Conservation (phyloP, 768 basidiomycete genomes). For the Nidula microcarpa region DNA sequence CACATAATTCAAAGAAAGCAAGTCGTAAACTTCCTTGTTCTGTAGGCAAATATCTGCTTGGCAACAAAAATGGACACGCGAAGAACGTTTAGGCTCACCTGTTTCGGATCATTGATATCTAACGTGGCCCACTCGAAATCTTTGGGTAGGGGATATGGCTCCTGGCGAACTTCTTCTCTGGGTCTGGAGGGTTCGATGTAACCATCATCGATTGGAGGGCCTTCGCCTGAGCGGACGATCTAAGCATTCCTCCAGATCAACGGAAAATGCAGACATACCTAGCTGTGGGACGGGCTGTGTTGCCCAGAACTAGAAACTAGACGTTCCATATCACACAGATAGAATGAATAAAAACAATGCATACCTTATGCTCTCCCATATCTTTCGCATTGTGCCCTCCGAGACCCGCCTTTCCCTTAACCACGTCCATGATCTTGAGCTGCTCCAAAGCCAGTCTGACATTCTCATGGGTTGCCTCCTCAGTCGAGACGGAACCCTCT, state of each 20-base stretch:
- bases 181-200: conserved; percentile 83
- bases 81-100: conserved; percentile 45
- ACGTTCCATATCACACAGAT: conserved; percentile 2
- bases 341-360: conserved; percentile 10
- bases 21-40: conserved; percentile 89
- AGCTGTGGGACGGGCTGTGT: conserved; percentile 97
- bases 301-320: conserved; percentile 76
- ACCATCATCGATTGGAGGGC: conserved; percentile 69
- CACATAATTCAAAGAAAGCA: conserved; percentile 91
- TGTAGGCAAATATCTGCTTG: conserved; percentile 22
- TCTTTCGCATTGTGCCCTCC: conserved; percentile 78
- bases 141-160: conserved; percentile 83
- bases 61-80: background rate
- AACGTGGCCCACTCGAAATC: conserved; percentile 91
- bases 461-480: conserved; percentile 57
- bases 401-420: conserved; percentile 76
- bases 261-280: conserved; percentile 34
- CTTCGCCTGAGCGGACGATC: conserved; percentile 46
- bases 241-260: background rate
- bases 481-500: conserved; percentile 42
- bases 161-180: conserved; percentile 77
- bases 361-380: conserved; percentile 85
- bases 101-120: conserved; percentile 71
- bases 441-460: conserved; percentile 70
- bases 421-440: conserved; percentile 80